Conservation (phyloP, 2,329 filamentous ascomycete species). For the Alternaria angustiovoidea region DNA sequence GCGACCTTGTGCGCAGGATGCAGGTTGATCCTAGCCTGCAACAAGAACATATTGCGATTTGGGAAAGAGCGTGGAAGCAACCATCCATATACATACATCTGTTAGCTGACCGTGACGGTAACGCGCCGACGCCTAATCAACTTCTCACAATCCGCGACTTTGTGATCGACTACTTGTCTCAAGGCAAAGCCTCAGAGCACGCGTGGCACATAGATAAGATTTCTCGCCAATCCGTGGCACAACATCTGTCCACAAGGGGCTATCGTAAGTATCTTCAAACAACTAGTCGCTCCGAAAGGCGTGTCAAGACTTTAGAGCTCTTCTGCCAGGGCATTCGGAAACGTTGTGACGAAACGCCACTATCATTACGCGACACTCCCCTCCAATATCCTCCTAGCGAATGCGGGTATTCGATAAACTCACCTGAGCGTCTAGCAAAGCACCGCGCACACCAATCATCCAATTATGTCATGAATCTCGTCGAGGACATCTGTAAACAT, state of each 20-base stretch:
- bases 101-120: conserved; percentile 30
- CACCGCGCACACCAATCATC: conserved; percentile 34
- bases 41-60: conserved; percentile 27
- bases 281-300: conserved; percentile 20
- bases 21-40: conserved; percentile 22
- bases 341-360: conserved; percentile 23
- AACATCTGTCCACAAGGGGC: conserved; percentile 15
- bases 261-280: conserved; percentile 39
- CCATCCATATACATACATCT: conserved; percentile 43
- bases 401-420: conserved; percentile 36
- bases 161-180: conserved; percentile 27
- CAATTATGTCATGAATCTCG: conserved; percentile 44
- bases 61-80: conserved; percentile 29
- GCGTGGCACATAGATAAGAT: conserved; percentile 35
- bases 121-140: conserved; percentile 34
- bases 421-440: conserved; percentile 28
- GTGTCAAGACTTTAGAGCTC: conserved; percentile 21
- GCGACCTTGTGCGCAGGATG: conserved; percentile 30
- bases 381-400: conserved; percentile 33
- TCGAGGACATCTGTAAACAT: conserved; percentile 36
- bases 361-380: conserved; percentile 18
- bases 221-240: conserved; percentile 10
- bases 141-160: conserved; percentile 30
- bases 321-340: conserved; percentile 28
- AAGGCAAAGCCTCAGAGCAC: not conserved